A percentile compares a stretch with the other conserved stretches of the same genome.
phyloP scores from a whole-genome alignment of 2,329 filamentous ascomycete species.

The Ophiocordyceps camponoti-rufipedis region DNA sequence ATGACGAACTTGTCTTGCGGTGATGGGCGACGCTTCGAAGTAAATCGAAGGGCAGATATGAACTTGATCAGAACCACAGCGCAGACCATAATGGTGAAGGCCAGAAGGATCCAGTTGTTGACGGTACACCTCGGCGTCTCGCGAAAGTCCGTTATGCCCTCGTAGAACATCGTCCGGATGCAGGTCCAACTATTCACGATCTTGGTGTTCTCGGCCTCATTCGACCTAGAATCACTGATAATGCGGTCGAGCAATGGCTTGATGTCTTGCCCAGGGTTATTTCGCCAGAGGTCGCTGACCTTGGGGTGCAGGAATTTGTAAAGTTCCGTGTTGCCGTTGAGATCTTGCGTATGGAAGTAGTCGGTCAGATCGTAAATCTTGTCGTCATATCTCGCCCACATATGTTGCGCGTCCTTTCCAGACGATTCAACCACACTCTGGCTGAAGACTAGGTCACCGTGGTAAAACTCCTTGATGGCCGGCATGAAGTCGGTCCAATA shows the following conservation, averaged over 20 bases:
- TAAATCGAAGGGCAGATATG: conserved; percentile 86
- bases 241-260: conserved; percentile 43
- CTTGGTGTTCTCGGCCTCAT: conserved; percentile 27
- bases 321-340: conserved; percentile 29
- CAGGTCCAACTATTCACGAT: conserved; percentile 58
- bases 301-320: conserved; percentile 59
- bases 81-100: conserved; percentile 72
- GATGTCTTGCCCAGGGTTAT: conserved; percentile 66
- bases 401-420: conserved; percentile 47
- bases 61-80: conserved; percentile 80
- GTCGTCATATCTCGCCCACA: conserved; percentile 64
- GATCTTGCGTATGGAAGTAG: conserved; percentile 63
- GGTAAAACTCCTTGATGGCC: conserved; percentile 68
- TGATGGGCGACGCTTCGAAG: conserved; percentile 77
- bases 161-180: conserved; percentile 66
- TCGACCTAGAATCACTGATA: conserved; percentile 27
- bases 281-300: conserved; percentile 49
- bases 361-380: conserved; percentile 79
- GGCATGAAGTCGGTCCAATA: conserved; percentile 59
- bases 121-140: conserved; percentile 57
- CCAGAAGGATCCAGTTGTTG: conserved; percentile 80
- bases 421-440: conserved; percentile 38
- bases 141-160: conserved; percentile 74
- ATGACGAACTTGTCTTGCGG: conserved; percentile 98
- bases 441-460: conserved; percentile 68